A percentile compares a stretch with the other conserved stretches of the same genome.
phyloP scores from a whole-genome alignment of 164 flowering plant species.

The Cinnamomum chago region DNA sequence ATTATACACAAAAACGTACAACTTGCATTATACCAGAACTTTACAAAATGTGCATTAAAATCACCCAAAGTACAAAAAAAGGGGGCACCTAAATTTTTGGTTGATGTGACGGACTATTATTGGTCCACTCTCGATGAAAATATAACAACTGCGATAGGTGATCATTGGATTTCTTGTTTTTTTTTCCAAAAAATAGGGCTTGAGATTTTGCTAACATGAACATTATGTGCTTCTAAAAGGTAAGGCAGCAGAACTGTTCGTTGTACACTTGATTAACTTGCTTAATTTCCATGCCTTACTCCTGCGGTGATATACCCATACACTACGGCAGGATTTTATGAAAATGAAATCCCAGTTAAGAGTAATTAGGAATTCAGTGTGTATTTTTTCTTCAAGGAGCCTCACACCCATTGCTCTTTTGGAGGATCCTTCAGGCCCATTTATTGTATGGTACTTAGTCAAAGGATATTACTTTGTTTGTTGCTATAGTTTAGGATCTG shows the following conservation, averaged over 20 bases:
- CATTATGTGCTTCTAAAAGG: constrained; percentile 68
- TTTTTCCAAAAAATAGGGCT: constrained; percentile 7
- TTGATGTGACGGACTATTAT: no score
- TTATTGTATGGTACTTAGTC: no score
- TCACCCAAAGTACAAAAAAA: not conserved
- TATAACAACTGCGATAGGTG: no score
- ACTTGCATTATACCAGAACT: not conserved
- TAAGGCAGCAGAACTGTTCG: constrained; percentile 68
- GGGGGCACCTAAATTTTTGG: no score
- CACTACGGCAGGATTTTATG: constrained; percentile 64
- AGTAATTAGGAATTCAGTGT: constrained; percentile 73
- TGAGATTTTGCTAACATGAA: constrained; percentile 41
- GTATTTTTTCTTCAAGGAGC: constrained; percentile 60
- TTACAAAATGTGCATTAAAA: no score
- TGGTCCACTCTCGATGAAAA: not conserved
- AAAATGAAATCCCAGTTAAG: constrained; percentile 58
- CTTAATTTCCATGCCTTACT: constrained; percentile 70
- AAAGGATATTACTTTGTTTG: no score
- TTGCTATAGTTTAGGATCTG: no score
- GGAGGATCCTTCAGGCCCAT: constrained; percentile 56
- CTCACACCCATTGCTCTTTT: constrained; percentile 63
- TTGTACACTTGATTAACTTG: constrained; percentile 47
- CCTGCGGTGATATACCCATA: constrained; percentile 54
- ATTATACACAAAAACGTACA: no score
- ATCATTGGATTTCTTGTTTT: no score